These are phyloP conservation scores for Thelephora ganbajun DNA, from an alignment of 768 basidiomycete genomes.

Conservation along the genomic window DNA sequence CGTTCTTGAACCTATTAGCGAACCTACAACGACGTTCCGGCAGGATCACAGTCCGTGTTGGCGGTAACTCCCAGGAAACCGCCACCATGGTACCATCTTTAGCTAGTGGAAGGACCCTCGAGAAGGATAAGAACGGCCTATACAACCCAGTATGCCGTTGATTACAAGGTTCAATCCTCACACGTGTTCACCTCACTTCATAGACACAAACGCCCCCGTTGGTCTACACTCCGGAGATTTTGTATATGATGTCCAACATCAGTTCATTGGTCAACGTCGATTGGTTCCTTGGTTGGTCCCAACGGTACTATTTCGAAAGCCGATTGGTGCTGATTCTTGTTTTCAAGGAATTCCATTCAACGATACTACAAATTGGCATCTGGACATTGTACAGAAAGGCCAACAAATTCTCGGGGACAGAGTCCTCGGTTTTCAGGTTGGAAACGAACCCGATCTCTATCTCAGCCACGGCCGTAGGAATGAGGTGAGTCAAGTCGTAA, in stretches of 20 bases:
- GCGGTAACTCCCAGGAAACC: conserved; percentile 39
- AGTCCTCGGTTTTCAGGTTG: conserved; percentile 33
- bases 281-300: conserved; percentile 28
- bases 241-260: conserved; percentile 36
- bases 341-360: conserved; percentile 14
- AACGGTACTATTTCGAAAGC: not conserved
- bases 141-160: conserved; percentile 5
- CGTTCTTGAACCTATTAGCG: conserved; percentile 35
- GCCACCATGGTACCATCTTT: conserved; percentile 16
- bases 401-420: conserved; percentile 28
- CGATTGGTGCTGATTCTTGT: not conserved
- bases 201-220: conserved; percentile 41
- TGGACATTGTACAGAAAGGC: conserved; percentile 25
- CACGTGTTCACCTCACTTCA: conserved; percentile 16
- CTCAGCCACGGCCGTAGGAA: conserved; percentile 25
- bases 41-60: conserved; percentile 27
- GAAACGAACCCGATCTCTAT: conserved; percentile 47
- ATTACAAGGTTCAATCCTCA: conserved; percentile 12
- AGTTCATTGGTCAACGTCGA: conserved; percentile 26
- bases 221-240: conserved; percentile 32
- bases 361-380: conserved; percentile 15
- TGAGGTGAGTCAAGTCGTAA: not conserved
- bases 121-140: conserved; percentile 16
- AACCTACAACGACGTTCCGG: conserved; percentile 31
- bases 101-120: conserved; percentile 13